Conservation (phyloP, 2,329 filamentous ascomycete genomes). For the Karstenula rhodostoma region DNA sequence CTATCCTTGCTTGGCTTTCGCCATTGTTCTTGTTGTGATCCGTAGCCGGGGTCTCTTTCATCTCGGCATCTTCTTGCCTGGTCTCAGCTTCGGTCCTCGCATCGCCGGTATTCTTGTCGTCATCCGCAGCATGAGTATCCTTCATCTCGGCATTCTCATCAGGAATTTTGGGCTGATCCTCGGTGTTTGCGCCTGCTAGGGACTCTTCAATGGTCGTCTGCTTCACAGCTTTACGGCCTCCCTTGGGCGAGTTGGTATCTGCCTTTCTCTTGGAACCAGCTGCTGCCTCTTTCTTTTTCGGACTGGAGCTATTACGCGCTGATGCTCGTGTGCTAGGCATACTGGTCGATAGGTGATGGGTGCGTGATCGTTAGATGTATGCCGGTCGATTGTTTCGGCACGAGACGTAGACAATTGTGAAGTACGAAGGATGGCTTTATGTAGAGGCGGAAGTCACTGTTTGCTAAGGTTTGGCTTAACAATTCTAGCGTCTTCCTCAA, state of each 20-base stretch:
- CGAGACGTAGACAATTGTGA: neutral
- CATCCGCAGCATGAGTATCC: slow-evolving; percentile 26
- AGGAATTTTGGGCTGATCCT: slow-evolving; percentile 26
- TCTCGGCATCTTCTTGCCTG: slow-evolving; percentile 30
- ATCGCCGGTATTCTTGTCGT: slow-evolving; percentile 37
- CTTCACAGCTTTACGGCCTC: slow-evolving; percentile 52
- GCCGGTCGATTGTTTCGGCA: neutral
- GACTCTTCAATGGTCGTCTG: slow-evolving; percentile 65
- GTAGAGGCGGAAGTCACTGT: neutral
- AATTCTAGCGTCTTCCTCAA: slow-evolving; percentile 10
- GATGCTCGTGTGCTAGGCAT: slow-evolving; percentile 44
- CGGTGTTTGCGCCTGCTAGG: slow-evolving; percentile 50
- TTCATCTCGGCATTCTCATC: slow-evolving; percentile 36
- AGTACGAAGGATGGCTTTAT: neutral
- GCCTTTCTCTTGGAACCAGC: slow-evolving; percentile 53
- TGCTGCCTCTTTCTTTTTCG: slow-evolving; percentile 37
- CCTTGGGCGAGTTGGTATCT: slow-evolving; percentile 51
- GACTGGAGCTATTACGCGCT: slow-evolving; percentile 32
- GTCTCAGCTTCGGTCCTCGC: slow-evolving; percentile 23
- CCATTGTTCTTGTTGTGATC: slow-evolving; percentile 26
- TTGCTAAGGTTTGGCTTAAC: neutral
- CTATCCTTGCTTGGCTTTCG: slow-evolving; percentile 34
- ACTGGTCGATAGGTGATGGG: neutral
- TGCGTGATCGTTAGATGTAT: neutral
- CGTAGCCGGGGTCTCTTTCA: slow-evolving; percentile 27